phyloP scores from a whole-genome alignment of 2,329 filamentous ascomycete genomes.

The Lachnellula subtilissima region DNA sequence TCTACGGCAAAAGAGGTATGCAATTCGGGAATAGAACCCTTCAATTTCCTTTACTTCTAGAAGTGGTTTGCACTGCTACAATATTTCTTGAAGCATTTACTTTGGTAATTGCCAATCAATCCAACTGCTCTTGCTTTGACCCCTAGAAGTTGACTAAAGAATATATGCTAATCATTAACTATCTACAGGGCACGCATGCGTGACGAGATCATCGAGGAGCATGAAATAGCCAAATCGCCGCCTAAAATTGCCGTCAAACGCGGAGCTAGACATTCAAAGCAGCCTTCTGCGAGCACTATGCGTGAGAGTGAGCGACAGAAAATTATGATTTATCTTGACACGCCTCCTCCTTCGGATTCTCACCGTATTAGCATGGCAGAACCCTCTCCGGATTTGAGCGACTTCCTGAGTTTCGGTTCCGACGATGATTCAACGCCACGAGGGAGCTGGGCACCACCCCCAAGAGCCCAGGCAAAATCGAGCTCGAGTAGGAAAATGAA shows the following conservation, averaged over 20 bases:
- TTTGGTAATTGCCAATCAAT: too few relatives aligned
- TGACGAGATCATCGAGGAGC: slow-evolving; percentile 35
- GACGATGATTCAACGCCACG: slow-evolving; percentile 28
- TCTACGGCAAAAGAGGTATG: slow-evolving; percentile 38
- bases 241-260: slow-evolving; percentile 10
- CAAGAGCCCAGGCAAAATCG: slow-evolving; percentile 8
- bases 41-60: too few relatives aligned
- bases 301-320: slow-evolving; percentile 13
- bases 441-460: slow-evolving; percentile 12
- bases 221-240: slow-evolving; percentile 24
- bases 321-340: slow-evolving; percentile 27
- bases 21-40: too few relatives aligned
- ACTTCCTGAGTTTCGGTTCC: slow-evolving; percentile 25
- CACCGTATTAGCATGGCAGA: slow-evolving; percentile 22
- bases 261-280: slow-evolving; percentile 13
- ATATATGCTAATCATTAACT: too few relatives aligned
- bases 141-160: too few relatives aligned
- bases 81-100: too few relatives aligned
- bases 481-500: slow-evolving; percentile 11
- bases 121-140: too few relatives aligned
- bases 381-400: slow-evolving; percentile 28
- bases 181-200: slow-evolving; percentile 37
- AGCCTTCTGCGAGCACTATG: slow-evolving; percentile 17
- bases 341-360: slow-evolving; percentile 16
- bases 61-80: too few relatives aligned